phyloP scores from a whole-genome alignment of 2,329 filamentous ascomycete genomes.

The Alternaria sp. region DNA sequence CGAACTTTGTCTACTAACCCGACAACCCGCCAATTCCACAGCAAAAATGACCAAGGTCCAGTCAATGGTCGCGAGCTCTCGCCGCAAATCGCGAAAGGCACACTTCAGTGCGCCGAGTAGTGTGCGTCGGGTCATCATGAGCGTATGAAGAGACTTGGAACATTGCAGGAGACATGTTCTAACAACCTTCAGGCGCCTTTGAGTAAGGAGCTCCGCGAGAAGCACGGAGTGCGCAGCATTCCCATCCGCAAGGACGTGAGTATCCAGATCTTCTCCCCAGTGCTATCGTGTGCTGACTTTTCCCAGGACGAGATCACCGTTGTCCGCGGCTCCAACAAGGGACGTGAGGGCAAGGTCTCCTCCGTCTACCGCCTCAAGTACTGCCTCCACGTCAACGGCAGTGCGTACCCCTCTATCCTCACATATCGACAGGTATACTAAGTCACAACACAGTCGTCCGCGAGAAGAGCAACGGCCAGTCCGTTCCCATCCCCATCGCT shows the following conservation, averaged over 20 bases:
- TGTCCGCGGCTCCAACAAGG: conserved; percentile 94
- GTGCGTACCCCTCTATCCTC: conserved; percentile 34
- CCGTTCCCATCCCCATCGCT: conserved; percentile 92
- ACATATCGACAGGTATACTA: conserved; percentile 24
- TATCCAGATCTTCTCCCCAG: conserved; percentile 12
- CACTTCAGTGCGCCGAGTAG: conserved; percentile 97
- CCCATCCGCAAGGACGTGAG: conserved; percentile 88
- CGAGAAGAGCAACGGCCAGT: conserved; percentile 97
- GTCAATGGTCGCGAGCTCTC: conserved; percentile 74
- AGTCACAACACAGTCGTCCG: conserved; percentile 70
- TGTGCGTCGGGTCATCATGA: conserved; percentile 94
- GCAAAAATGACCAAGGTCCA: conserved; percentile 77
- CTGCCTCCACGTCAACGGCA: conserved; percentile 93
- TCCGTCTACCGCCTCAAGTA: conserved; percentile 87
- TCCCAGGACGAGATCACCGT: conserved; percentile 81
- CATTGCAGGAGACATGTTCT: conserved; percentile 40
- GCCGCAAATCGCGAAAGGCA: conserved; percentile 98
- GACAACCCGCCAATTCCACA: conserved; percentile 46
- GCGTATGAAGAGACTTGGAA: conserved; percentile 73
- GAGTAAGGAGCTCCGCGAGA: conserved; percentile 89
- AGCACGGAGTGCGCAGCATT: conserved; percentile 94
- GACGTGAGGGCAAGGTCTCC: conserved; percentile 97
- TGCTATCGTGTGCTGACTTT: conserved; percentile 38
- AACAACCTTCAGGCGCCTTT: conserved; percentile 50
- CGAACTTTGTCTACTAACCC: conserved; percentile 38